Conservation (phyloP, 371 early-diverging fungal genomes). For the Phascolomyces articulosus region DNA sequence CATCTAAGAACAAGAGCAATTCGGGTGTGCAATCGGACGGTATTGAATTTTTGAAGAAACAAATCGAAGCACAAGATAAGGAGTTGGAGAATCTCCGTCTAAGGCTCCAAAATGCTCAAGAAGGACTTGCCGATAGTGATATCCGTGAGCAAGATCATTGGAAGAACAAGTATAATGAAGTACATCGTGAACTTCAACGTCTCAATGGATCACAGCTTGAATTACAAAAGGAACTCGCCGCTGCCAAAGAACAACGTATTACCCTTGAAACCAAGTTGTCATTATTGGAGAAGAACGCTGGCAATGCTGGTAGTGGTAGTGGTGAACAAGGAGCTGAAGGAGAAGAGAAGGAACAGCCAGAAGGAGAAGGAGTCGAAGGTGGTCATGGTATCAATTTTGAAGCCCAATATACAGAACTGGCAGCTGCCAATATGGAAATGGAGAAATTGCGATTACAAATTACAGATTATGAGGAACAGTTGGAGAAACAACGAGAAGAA, state of each 20-base stretch:
- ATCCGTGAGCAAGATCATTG: constrained; percentile 17
- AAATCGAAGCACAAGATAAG: constrained; percentile 1
- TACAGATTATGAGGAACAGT: not conserved
- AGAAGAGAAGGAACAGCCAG: not conserved
- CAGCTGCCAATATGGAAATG: not conserved
- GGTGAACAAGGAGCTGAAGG: not conserved
- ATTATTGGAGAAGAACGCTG: not conserved
- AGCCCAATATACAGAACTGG: not conserved
- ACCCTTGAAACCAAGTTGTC: constrained; percentile 13
- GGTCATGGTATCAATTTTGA: not conserved
- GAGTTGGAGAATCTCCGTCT: constrained; percentile 14
- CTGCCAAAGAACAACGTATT: constrained; percentile 19
- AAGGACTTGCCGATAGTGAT: constrained; percentile 6
- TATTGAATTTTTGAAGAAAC: not conserved
- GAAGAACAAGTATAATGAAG: constrained; percentile 20
- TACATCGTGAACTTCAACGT: constrained; percentile 18
- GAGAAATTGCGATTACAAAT: not conserved
- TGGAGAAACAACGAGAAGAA: not conserved
- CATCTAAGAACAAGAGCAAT: not conserved
- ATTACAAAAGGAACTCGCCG: constrained; percentile 21
- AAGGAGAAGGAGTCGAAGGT: not conserved
- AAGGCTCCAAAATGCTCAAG: constrained; percentile 13
- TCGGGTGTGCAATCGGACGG: not conserved
- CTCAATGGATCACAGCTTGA: constrained; percentile 11
- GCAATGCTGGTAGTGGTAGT: too few relatives aligned